These are phyloP conservation scores for Entoloma clypeatum DNA, from an alignment of 1,284 basidiomycete genomes.

Conservation along the genomic window DNA sequence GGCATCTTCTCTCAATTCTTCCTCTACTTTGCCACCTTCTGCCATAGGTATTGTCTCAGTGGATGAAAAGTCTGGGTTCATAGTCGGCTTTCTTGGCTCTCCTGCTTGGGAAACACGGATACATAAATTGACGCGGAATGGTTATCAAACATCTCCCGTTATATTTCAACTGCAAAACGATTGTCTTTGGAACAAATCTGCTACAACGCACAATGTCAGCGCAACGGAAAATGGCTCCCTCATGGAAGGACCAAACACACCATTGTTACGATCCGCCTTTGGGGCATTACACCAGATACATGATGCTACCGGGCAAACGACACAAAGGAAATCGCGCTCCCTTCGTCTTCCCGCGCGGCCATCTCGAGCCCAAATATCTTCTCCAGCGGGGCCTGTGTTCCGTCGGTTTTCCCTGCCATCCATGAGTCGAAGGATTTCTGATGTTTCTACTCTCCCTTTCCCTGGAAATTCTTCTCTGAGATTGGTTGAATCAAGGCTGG, in stretches of 20 bases:
- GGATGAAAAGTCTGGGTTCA: slow-evolving; percentile 30
- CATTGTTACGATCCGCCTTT: slow-evolving; percentile 6
- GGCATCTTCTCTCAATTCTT: slow-evolving; percentile 16
- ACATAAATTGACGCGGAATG: slow-evolving; percentile 17
- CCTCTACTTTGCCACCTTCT: slow-evolving; percentile 9
- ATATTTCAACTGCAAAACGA: slow-evolving; percentile 18
- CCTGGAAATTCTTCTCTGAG: slow-evolving; percentile 22
- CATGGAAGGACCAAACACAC: neutral
- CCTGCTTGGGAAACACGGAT: slow-evolving; percentile 40
- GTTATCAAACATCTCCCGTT: slow-evolving; percentile 13
- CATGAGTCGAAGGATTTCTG: slow-evolving; percentile 15
- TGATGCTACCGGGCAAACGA: slow-evolving; percentile 7
- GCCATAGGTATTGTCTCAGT: slow-evolving; percentile 6
- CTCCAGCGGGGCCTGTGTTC: slow-evolving; percentile 3
- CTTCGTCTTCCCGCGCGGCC: slow-evolving; percentile 20
- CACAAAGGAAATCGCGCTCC: slow-evolving; percentile 15
- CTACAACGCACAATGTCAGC: slow-evolving; percentile 7
- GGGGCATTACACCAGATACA: slow-evolving; percentile 1
- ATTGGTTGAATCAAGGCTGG: slow-evolving; percentile 18
- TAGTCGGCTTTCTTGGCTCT: slow-evolving; percentile 44
- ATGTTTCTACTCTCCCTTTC: slow-evolving; percentile 15
- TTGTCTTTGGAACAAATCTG: slow-evolving; percentile 10
- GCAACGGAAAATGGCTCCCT: neutral
- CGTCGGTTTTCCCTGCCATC: slow-evolving; percentile 33
- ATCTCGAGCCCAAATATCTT: slow-evolving; percentile 13